Percentiles rank a stretch among this genome's conserved stretches.
Conservation (phyloP, 306 rosid genomes). For the Vigna hirtella region DNA sequence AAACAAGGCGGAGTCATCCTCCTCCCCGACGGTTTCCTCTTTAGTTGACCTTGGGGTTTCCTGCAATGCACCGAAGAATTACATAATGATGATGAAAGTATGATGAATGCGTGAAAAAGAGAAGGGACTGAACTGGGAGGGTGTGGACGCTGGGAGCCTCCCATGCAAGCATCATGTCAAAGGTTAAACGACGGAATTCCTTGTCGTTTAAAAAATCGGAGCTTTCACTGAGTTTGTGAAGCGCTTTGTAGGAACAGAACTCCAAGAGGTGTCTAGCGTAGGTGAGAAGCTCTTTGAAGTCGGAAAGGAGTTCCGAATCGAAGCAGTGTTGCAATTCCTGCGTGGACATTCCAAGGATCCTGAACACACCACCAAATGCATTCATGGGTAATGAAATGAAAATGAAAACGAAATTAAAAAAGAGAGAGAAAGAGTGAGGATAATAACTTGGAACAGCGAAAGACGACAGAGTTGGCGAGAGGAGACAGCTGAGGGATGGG, state of each 20-base stretch:
- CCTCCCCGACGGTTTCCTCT: slow-evolving; percentile 58
- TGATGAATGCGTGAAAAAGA: neutral
- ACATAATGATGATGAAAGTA: neutral
- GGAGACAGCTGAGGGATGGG: slow-evolving; percentile 82
- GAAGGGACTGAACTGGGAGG: slow-evolving; percentile 15
- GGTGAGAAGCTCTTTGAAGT: slow-evolving; percentile 62
- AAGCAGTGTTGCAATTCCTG: slow-evolving; percentile 74
- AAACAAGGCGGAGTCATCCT: slow-evolving; percentile 79
- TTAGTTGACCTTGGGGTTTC: slow-evolving; percentile 53
- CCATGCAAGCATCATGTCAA: slow-evolving; percentile 97
- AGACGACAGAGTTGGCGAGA: slow-evolving; percentile 81
- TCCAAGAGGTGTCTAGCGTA: slow-evolving; percentile 80
- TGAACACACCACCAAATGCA: slow-evolving; percentile 19
- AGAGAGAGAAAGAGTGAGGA: neutral
- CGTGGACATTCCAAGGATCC: slow-evolving; percentile 70
- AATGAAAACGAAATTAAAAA: neutral
- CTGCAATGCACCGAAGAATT: slow-evolving; percentile 41
- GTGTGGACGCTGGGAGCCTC: slow-evolving; percentile 67
- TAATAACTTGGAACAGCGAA: slow-evolving; percentile 74
- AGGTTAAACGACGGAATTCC: slow-evolving; percentile 74
- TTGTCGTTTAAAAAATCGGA: slow-evolving; percentile 64
- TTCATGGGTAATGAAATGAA: neutral
- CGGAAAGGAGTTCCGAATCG: slow-evolving; percentile 69
- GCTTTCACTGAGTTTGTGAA: slow-evolving; percentile 48
- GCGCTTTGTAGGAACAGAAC: slow-evolving; percentile 76